Evolutionary conservation across 805 yeast species (phyloP), one percentile per base, ranked within the genome.

Genomic region (Hemisphaericaspora nanyangensis): DNA sequence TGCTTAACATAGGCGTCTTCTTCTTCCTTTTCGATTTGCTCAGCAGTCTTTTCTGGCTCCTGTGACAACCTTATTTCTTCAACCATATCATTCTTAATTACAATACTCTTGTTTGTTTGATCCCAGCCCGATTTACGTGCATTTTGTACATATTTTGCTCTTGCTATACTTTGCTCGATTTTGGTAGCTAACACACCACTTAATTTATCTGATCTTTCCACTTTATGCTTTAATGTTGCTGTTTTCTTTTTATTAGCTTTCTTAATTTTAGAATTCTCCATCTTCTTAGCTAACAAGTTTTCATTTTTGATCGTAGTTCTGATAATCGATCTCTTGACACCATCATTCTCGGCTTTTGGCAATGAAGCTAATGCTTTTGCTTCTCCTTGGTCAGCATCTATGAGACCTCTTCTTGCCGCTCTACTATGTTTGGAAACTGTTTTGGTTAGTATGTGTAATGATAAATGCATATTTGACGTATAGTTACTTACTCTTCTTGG

Each of bases 121-220:
- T 82, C 89, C 93, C 91, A 84, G 12, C 78, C 82, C 0, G 85
- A 63, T 56, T 82, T 83, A 58, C 93, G 71, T 8, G 82, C 69
- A 16, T 58, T 63, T 49, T 77, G 82, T 20, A 83, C 79, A 48
- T 67, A 75, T 49, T 70, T 80, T 17, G 86, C 81, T 52, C 87
- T 73, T 34, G 72, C 71, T 19, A 80, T 74, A 47, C 87, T 79
- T 48, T 77, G 79, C 46, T 76, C 76, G 29, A 83, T 81, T 55
- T 82, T 84, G 31, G 75, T 72, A 15, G 77, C 71, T 37, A 82
- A 63, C 34, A 73, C 72, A 25, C 82, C 85, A 19, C 70, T 71
- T 18, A 80, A 48, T 43, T 70, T 71, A 27, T 72, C 54, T 5
- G 79, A 77, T 46, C 76, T 70, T 47, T 76, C 74, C 16, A 74